These are phyloP conservation scores for Jackrogersella multiformis DNA, from an alignment of 495 filamentous ascomycete genomes.

Conservation along the genomic window DNA sequence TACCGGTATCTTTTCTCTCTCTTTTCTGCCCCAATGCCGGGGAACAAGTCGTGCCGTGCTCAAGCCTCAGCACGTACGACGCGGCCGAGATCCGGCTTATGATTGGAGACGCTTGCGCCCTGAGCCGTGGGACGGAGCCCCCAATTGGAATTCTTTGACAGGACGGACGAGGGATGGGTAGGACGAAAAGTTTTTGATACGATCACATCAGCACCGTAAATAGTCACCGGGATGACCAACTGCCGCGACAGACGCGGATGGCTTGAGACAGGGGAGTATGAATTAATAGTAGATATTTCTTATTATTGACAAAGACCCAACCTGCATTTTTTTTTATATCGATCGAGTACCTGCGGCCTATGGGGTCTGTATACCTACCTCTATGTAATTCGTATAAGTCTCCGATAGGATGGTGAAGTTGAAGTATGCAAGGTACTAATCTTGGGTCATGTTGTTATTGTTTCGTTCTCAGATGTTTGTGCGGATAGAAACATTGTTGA, in stretches of 20 bases:
- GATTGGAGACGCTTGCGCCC: constrained; percentile 29
- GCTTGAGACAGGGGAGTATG: constrained; percentile 14
- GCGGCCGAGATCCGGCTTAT: constrained; percentile 1
- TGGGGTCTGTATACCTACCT: constrained; percentile 6
- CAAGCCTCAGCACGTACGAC: constrained; percentile 19
- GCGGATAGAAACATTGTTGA: constrained; percentile 29
- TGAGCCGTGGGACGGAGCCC: constrained; percentile 18
- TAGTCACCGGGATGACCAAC: constrained; percentile 29
- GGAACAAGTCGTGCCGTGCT: background rate
- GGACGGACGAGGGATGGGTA: constrained; percentile 21
- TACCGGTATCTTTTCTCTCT: background rate
- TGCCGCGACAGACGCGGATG: constrained; percentile 38
- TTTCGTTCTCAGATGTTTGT: constrained; percentile 23
- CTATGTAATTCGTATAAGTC: background rate
- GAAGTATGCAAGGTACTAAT: constrained; percentile 29
- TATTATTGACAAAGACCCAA: constrained; percentile 16
- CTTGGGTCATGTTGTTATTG: constrained; percentile 26
- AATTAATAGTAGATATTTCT: no score
- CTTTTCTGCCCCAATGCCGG: constrained; percentile 25
- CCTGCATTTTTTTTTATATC: constrained; percentile 12
- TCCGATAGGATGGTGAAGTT: constrained; percentile 24
- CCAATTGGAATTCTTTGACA: constrained; percentile 22
- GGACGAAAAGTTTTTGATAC: constrained; percentile 20
- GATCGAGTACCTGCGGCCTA: constrained; percentile 12
- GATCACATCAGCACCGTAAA: constrained; percentile 40